Conservation (phyloP, 345 rosid genomes). For the Crucihimalaya himalaica region DNA sequence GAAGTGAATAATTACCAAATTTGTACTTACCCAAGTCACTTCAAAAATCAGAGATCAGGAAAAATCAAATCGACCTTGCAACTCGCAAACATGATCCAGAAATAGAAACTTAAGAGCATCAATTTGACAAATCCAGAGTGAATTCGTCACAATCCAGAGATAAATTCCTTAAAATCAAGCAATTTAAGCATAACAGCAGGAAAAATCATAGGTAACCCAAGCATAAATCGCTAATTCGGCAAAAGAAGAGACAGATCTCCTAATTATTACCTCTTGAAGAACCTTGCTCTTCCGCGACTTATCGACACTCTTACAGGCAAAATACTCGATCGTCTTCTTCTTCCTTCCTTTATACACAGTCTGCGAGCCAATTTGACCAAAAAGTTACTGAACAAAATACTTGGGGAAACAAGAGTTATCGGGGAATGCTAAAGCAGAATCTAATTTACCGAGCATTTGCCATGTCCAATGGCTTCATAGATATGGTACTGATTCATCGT, state of each 20-base stretch:
- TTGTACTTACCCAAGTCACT: background rate
- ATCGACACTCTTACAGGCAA: slow-evolving; percentile 90
- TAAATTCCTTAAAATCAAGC: background rate
- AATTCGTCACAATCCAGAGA: slow-evolving; percentile 12
- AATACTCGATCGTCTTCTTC: slow-evolving; percentile 98
- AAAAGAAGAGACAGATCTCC: background rate
- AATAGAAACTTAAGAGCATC: slow-evolving; percentile 28
- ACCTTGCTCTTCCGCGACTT: slow-evolving; percentile 89
- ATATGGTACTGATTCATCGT: slow-evolving; percentile 90
- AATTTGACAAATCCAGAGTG: background rate
- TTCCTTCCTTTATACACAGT: slow-evolving; percentile 94
- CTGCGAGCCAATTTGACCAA: slow-evolving; percentile 40
- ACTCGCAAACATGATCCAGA: slow-evolving; percentile 22
- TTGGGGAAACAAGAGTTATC: background rate
- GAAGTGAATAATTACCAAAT: background rate
- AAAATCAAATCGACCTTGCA: slow-evolving; percentile 7
- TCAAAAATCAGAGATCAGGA: background rate
- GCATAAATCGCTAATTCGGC: slow-evolving; percentile 1
- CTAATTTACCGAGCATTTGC: slow-evolving; percentile 79
- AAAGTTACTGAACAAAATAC: background rate
- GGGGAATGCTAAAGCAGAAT: background rate
- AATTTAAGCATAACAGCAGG: background rate
- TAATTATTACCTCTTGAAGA: slow-evolving; percentile 89
- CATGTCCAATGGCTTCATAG: slow-evolving; percentile 97
- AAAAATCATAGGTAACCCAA: background rate